Evolutionary conservation across 1,284 basidiomycete genomes (phyloP).

Genomic region (Trametes pubescens): DNA sequence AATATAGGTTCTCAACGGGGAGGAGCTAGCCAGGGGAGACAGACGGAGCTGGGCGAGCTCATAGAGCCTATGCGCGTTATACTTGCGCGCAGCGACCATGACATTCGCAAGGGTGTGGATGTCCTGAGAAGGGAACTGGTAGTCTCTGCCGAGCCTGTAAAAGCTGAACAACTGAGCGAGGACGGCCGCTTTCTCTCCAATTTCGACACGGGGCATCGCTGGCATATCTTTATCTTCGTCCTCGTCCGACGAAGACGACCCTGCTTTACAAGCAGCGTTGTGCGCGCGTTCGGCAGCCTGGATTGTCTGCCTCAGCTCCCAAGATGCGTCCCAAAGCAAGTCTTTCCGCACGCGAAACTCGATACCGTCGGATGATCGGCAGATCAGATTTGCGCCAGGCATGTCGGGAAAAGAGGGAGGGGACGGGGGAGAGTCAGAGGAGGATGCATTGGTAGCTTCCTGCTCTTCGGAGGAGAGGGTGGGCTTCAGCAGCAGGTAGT

Average conservation of each 20-base stretch:
- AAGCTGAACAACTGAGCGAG: background rate
- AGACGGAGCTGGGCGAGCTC: constrained; percentile 13
- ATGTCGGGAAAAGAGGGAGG: background rate
- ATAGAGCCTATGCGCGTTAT: constrained; percentile 19
- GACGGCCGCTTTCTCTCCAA: background rate
- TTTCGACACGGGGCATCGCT: background rate
- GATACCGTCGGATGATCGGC: constrained; percentile 2
- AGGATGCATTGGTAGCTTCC: background rate
- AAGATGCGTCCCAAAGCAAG: background rate
- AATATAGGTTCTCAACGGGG: constrained; percentile 2
- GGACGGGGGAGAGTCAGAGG: background rate
- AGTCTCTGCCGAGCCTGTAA: background rate
- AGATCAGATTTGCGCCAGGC: constrained; percentile 1
- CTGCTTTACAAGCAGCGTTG: background rate
- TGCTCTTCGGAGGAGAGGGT: background rate
- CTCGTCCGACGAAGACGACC: background rate
- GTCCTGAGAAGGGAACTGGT: background rate
- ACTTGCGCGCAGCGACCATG: constrained; percentile 20
- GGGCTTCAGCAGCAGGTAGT: background rate
- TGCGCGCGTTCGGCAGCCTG: background rate
- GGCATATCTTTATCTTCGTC: background rate
- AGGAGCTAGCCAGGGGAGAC: background rate
- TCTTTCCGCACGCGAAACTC: background rate
- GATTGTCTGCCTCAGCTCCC: background rate
- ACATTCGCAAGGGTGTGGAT: background rate